phyloP scores from a whole-genome alignment of 345 rosid genomes.

The Eutrema yunnanense region DNA sequence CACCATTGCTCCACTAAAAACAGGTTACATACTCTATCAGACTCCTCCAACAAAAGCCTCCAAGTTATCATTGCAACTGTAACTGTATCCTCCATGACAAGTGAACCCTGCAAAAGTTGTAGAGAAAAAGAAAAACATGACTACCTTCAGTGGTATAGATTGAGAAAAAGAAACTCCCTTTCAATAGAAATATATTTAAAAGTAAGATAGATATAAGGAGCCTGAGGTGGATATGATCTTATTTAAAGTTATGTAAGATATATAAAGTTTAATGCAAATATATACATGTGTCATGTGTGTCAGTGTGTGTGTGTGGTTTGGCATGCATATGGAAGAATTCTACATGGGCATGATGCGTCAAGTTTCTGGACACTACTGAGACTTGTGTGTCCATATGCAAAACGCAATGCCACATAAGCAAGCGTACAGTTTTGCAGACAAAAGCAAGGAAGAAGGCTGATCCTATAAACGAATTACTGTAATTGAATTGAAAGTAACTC shows the following conservation, averaged over 20 bases:
- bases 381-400: neutral
- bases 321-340: no score
- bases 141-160: neutral
- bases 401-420: conserved; percentile 5
- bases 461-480: neutral
- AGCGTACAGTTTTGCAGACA: neutral
- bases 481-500: neutral
- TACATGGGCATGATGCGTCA: neutral
- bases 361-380: neutral
- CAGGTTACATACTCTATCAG: conserved; percentile 56
- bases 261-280: neutral
- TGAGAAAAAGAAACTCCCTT: neutral
- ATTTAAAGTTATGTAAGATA: neutral
- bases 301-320: neutral
- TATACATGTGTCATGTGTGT: neutral
- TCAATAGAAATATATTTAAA: conserved; percentile 10
- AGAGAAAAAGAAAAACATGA: conserved; percentile 5
- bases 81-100: conserved; percentile 67
- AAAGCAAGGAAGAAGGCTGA: neutral
- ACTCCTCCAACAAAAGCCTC: conserved; percentile 87
- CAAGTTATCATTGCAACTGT: conserved; percentile 78
- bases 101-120: conserved; percentile 46
- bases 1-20: conserved; percentile 1
- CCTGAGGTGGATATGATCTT: neutral
- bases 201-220: neutral